A percentile compares a stretch with the other conserved stretches of the same genome.
Conservation (phyloP, 2,329 filamentous ascomycete species). For the Phaeosphaeriaceae sp. region DNA sequence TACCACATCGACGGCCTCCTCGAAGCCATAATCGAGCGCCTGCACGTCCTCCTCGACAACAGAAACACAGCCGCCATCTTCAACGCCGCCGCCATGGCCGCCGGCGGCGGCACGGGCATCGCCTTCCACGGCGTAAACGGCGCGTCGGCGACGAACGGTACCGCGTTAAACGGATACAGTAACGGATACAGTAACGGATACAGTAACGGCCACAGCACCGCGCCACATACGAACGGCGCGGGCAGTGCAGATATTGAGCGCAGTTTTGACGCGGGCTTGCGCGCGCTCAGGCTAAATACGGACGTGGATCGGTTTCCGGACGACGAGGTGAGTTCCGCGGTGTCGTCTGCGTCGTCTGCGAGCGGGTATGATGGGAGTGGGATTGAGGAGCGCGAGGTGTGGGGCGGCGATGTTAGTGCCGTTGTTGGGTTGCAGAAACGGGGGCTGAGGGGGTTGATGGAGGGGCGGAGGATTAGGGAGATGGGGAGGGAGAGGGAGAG, state of each 20-base stretch:
- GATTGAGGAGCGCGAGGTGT: conserved; percentile 67
- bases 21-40: conserved; percentile 88
- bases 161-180: too few species aligned
- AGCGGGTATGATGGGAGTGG: conserved; percentile 40
- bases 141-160: conserved; percentile 33
- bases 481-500: conserved; percentile 56
- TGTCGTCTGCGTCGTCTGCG: conserved; percentile 36
- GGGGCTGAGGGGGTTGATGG: conserved; percentile 90
- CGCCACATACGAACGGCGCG: conserved; percentile 12
- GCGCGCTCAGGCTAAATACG: conserved; percentile 58
- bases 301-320: conserved; percentile 47
- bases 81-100: conserved; percentile 97
- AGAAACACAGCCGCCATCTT: conserved; percentile 96
- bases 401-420: conserved; percentile 80
- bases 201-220: too few species aligned
- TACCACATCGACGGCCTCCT: conserved; percentile 92
- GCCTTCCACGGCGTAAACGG: conserved; percentile 59
- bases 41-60: conserved; percentile 88
- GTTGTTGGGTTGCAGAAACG: conserved; percentile 96
- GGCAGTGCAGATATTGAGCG: conserved; percentile 24
- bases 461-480: conserved; percentile 84
- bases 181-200: too few species aligned
- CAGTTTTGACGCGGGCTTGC: conserved; percentile 42
- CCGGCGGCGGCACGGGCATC: conserved; percentile 86
- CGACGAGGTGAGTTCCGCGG: conserved; percentile 46